phyloP scores from a whole-genome alignment of 2,329 filamentous ascomycete species.

The Diaporthe australafricana region DNA sequence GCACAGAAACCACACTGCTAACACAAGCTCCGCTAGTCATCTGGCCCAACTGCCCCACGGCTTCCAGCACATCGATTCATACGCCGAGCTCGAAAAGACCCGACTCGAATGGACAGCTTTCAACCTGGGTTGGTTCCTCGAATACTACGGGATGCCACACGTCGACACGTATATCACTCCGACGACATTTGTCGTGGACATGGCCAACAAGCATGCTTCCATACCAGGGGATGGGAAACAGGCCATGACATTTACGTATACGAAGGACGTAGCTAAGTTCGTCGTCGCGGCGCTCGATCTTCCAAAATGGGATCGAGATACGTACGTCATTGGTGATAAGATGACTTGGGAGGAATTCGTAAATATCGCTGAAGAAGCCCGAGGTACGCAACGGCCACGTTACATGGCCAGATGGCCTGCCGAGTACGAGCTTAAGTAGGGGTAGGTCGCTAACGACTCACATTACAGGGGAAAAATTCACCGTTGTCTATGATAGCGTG shows the following conservation, averaged over 20 bases:
- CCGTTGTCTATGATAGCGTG: background rate
- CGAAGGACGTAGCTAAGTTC: conserved; percentile 59
- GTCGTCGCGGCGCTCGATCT: conserved; percentile 54
- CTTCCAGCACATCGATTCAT: background rate
- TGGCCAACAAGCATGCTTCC: conserved; percentile 55
- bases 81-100: conserved; percentile 43
- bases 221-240: conserved; percentile 62
- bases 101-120: conserved; percentile 53
- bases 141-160: conserved; percentile 56
- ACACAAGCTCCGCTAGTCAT: background rate
- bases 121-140: conserved; percentile 57
- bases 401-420: background rate
- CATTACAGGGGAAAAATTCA: background rate
- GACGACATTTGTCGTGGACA: conserved; percentile 57
- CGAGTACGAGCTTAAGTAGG: background rate
- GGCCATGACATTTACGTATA: conserved; percentile 59
- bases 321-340: conserved; percentile 52
- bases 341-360: conserved; percentile 58
- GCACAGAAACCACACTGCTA: background rate
- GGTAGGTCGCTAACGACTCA: background rate
- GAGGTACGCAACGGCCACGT: background rate
- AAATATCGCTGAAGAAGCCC: conserved; percentile 51
- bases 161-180: conserved; percentile 52
- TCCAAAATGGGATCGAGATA: conserved; percentile 55
- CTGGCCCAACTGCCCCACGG: background rate